These are phyloP conservation scores for Microbotryum lychnidis-dioicae DNA, from an alignment of 1,284 basidiomycete species.

Conservation along the genomic window DNA sequence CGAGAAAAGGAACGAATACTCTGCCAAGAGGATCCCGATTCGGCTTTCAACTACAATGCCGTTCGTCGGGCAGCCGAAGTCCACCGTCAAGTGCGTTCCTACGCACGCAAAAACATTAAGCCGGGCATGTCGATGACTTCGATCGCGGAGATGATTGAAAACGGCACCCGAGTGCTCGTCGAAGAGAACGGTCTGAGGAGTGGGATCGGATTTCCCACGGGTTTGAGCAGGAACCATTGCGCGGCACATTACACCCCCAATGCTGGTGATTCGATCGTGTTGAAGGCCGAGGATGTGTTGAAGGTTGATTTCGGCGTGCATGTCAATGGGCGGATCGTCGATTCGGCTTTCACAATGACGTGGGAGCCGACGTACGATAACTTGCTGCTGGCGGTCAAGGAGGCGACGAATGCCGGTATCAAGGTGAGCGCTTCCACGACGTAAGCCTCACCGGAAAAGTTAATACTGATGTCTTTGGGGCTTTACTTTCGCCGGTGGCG, in stretches of 20 bases:
- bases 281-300: slow-evolving; percentile 76
- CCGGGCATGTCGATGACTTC: slow-evolving; percentile 94
- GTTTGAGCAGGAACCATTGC: slow-evolving; percentile 84
- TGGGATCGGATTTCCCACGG: slow-evolving; percentile 95
- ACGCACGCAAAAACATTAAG: slow-evolving; percentile 73
- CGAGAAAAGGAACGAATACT: slow-evolving; percentile 61
- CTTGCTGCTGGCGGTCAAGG: slow-evolving; percentile 81
- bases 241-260: slow-evolving; percentile 98
- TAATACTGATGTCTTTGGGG: neutral
- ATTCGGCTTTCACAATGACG: slow-evolving; percentile 89
- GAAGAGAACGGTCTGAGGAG: slow-evolving; percentile 80
- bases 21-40: slow-evolving; percentile 55
- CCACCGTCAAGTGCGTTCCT: slow-evolving; percentile 81
- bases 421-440: slow-evolving; percentile 47
- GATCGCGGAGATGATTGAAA: slow-evolving; percentile 88
- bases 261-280: slow-evolving; percentile 78
- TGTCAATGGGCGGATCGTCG: slow-evolving; percentile 84
- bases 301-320: slow-evolving; percentile 99
- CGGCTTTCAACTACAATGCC: slow-evolving; percentile 56
- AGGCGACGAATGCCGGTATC: slow-evolving; percentile 85
- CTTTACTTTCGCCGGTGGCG: neutral
- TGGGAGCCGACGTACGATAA: slow-evolving; percentile 87
- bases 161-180: slow-evolving; percentile 78
- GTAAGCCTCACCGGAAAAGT: too few species aligned
- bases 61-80: slow-evolving; percentile 90